Percentiles rank a stretch among this genome's conserved stretches.
phyloP scores from a whole-genome alignment of 257 asterid species.

The Apocynum venetum region DNA sequence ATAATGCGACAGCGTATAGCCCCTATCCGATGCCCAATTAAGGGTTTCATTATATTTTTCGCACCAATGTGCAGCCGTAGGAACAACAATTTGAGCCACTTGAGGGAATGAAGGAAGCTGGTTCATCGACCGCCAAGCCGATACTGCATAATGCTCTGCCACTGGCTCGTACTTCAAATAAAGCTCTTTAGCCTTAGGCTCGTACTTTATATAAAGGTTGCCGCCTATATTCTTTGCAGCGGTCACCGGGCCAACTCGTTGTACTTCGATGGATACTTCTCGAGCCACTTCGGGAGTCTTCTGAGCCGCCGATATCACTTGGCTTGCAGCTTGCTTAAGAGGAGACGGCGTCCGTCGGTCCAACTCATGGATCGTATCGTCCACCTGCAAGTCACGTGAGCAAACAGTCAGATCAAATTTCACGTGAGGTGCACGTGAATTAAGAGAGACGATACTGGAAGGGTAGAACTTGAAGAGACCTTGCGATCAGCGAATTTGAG shows the following conservation, averaged over 20 bases:
- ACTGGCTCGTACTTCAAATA: slow-evolving; percentile 53
- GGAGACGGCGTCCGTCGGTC: slow-evolving; percentile 49
- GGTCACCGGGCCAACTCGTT: slow-evolving; percentile 46
- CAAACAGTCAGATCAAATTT: neutral
- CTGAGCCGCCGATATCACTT: slow-evolving; percentile 41
- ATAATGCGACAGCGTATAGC: slow-evolving; percentile 45
- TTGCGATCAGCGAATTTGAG: slow-evolving; percentile 68
- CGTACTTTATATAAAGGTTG: slow-evolving; percentile 35
- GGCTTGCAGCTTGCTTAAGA: slow-evolving; percentile 35
- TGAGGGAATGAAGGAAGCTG: slow-evolving; percentile 59
- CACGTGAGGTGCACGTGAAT: neutral
- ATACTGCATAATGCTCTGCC: slow-evolving; percentile 54
- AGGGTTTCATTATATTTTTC: slow-evolving; percentile 65
- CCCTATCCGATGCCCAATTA: slow-evolving; percentile 35
- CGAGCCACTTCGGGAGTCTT: slow-evolving; percentile 48
- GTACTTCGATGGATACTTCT: slow-evolving; percentile 51
- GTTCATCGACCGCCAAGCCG: slow-evolving; percentile 60
- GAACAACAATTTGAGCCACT: slow-evolving; percentile 62
- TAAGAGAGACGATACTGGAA: too few relatives aligned
- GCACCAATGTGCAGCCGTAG: slow-evolving; percentile 74
- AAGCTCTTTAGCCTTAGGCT: slow-evolving; percentile 44
- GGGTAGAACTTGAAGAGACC: slow-evolving; percentile 27
- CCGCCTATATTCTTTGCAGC: slow-evolving; percentile 33
- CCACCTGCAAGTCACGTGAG: slow-evolving; percentile 45
- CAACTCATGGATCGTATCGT: slow-evolving; percentile 37